Conservation (phyloP, 805 yeast species). For the Spathaspora gorwiae region DNA sequence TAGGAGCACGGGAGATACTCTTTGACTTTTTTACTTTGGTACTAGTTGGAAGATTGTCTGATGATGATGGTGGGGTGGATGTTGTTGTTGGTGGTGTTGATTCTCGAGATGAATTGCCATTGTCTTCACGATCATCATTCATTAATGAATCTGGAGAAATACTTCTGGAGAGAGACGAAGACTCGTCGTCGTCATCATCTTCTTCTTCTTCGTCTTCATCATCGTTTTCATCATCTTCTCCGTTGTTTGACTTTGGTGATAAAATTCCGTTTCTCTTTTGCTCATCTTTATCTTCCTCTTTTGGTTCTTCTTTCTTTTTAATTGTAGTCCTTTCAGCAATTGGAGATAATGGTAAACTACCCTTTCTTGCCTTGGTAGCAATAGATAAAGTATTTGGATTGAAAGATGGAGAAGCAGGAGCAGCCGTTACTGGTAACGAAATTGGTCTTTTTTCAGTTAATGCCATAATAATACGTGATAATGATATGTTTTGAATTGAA, state of each 20-base stretch:
- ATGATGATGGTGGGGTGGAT: constrained; percentile 10
- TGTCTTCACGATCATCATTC: constrained; percentile 18
- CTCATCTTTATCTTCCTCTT: neutral
- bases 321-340: neutral
- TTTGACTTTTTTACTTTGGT: constrained; percentile 28
- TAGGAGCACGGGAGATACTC: constrained; percentile 42
- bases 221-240: constrained; percentile 13
- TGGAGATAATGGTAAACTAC: neutral
- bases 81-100: constrained; percentile 15
- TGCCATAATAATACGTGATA: constrained; percentile 40
- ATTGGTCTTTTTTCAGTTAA: constrained; percentile 65
- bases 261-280: neutral
- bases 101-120: constrained; percentile 13
- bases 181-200: constrained; percentile 15
- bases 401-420: constrained; percentile 43
- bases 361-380: constrained; percentile 4
- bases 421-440: constrained; percentile 46
- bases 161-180: constrained; percentile 35
- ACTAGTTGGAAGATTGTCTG: constrained; percentile 7
- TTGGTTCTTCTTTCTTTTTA: neutral
- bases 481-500: too few relatives aligned
- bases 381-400: constrained; percentile 24
- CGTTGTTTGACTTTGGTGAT: constrained; percentile 1
- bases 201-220: constrained; percentile 22
- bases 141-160: constrained; percentile 42